phyloP scores from a whole-genome alignment of 139 green algal genomes.

The Picochlorum sp. region DNA sequence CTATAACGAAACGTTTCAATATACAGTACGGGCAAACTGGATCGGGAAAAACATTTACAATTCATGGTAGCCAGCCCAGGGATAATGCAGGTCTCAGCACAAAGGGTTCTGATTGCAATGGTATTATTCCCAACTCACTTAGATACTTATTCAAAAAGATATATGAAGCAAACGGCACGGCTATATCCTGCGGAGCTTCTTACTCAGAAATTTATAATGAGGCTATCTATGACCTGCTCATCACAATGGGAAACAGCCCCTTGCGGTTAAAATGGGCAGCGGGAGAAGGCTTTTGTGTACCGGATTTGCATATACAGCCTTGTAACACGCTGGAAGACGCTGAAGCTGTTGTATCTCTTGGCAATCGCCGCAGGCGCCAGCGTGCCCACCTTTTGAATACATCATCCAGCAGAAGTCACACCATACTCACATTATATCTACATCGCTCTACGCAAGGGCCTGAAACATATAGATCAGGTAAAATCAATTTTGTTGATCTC shows the following conservation, averaged over 20 bases:
- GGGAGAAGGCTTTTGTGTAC: slow-evolving; percentile 62
- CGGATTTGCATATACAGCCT: slow-evolving; percentile 40
- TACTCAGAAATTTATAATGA: slow-evolving; percentile 94
- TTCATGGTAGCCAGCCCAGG: slow-evolving; percentile 24
- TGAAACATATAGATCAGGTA: slow-evolving; percentile 46
- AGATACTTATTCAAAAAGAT: slow-evolving; percentile 60
- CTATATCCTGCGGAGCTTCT: slow-evolving; percentile 15
- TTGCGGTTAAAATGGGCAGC: slow-evolving; percentile 70
- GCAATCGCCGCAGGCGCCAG: slow-evolving; percentile 62
- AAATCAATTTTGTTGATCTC: slow-evolving; percentile 84
- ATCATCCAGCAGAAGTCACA: slow-evolving; percentile 68
- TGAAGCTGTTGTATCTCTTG: slow-evolving; percentile 15
- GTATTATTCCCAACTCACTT: slow-evolving; percentile 58
- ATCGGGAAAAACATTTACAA: slow-evolving; percentile 53
- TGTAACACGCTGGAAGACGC: slow-evolving; percentile 34
- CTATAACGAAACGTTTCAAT: background rate
- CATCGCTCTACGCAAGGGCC: slow-evolving; percentile 24
- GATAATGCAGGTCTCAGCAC: slow-evolving; percentile 24
- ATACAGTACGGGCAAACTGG: slow-evolving; percentile 59
- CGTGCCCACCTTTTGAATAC: slow-evolving; percentile 80
- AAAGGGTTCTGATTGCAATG: slow-evolving; percentile 47
- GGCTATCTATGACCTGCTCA: slow-evolving; percentile 63
- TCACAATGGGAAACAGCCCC: slow-evolving; percentile 46
- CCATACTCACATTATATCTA: slow-evolving; percentile 79
- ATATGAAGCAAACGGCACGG: background rate